Base-by-base conservation (phyloP, 73 alveolate species). In the Urostyla sp. region DNA sequence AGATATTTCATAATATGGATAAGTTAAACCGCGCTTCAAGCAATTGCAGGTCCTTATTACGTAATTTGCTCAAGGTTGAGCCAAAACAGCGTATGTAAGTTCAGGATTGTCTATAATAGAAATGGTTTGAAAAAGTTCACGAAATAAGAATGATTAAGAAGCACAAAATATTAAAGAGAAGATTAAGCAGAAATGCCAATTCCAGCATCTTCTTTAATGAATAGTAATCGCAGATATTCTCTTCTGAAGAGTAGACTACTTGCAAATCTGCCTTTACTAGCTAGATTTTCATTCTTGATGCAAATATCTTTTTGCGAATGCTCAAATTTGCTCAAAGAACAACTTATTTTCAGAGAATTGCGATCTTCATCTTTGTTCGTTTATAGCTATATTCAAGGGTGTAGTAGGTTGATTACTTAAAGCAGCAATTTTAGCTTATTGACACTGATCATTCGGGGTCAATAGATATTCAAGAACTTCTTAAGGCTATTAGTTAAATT, bases 381-480 rank as follows among this genome's bases (percentile, higher is more conserved):
- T 93, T 24, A 86, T 93, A 2, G 87, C 75, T 43, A 52, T 81
- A 69, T 37, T 90, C 0, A 87, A 84, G 24, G 96, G 91, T 49
- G 91, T 85, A 24, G 98, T n/a, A 92, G 67, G 59, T 97, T 13
- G 92, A 88, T 38, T 85, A 87, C 45, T 88, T 93, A 48, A 85
- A 92, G 75, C 89, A 87, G 49, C 87, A 94, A 37, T 97, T 95
- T 87, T 87, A 87, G 79, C 90, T 92, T 40, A 86, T 97, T 51
- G 98, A 97, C 75, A 81, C 50, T 36, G 90, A 97, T 85, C 90
- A 95, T 75, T 92, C 98, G 48, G 99, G 99, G 32, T 53, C 84
- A 78, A 91, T 97, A 18, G 87, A 87, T 37, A 88, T 90, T 18
- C 54, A 81, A 0, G 99, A 97, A 80, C 87, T 97, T 44, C 85